These are phyloP conservation scores for Oryza australiensis DNA, from an alignment of 176 grass and related monocot species.

Conservation along the genomic window DNA sequence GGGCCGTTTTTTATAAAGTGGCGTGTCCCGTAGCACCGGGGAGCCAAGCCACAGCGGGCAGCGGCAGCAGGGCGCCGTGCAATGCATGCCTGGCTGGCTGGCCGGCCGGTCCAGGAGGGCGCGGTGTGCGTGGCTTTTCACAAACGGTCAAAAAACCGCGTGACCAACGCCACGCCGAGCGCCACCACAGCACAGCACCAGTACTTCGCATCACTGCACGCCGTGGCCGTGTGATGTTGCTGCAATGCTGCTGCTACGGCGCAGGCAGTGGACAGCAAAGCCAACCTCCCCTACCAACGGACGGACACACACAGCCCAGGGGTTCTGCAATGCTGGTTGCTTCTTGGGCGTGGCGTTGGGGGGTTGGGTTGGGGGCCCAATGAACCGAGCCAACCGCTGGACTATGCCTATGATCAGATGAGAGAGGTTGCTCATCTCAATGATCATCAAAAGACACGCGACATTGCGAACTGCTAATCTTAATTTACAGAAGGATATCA, in stretches of 20 bases:
- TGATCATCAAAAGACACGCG: background rate
- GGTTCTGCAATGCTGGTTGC: background rate
- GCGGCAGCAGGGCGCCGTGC: background rate
- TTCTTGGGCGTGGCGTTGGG: background rate
- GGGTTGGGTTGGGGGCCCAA: background rate
- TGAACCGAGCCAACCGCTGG: background rate
- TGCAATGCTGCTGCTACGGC: too few relatives aligned
- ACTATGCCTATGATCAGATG: background rate
- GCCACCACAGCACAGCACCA: too few relatives aligned
- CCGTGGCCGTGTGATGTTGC: background rate
- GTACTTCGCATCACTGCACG: background rate
- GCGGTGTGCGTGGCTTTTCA: conserved; percentile 35
- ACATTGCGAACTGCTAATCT: background rate
- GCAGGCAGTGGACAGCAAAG: too few relatives aligned
- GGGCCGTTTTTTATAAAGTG: background rate
- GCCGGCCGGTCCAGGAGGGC: background rate
- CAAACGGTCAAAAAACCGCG: conserved; percentile 34
- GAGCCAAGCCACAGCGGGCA: background rate
- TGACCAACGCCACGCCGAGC: background rate
- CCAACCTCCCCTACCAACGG: background rate
- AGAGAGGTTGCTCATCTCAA: background rate
- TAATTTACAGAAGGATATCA: too few relatives aligned
- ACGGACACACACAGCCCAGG: too few relatives aligned
- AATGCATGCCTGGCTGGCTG: background rate
- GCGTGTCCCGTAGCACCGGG: conserved; percentile 12